Evolutionary conservation across 148 eudicot genomes (phyloP).

Genomic region (Chenopodium suecicum): DNA sequence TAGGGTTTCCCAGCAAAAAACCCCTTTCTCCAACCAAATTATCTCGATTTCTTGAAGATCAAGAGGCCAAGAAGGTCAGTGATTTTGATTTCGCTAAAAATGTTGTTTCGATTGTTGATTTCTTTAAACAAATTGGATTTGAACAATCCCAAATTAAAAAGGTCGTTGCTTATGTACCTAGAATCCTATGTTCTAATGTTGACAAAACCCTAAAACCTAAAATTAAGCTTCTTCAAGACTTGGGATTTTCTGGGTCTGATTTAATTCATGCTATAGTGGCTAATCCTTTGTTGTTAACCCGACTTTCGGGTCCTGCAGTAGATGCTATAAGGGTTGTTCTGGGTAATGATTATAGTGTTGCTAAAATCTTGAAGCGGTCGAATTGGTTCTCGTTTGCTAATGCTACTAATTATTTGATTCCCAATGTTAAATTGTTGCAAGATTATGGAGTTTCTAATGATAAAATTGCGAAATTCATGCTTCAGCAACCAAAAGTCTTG

Average conservation of each 20-base stretch:
- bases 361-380: too few species aligned
- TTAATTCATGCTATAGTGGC: neutral
- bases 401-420: neutral
- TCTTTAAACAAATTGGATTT: slow-evolving; percentile 17
- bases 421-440: slow-evolving; percentile 25
- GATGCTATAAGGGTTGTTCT: slow-evolving; percentile 13
- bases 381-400: too few species aligned
- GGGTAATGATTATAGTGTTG: slow-evolving; percentile 10
- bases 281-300: slow-evolving; percentile 1
- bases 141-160: slow-evolving; percentile 23
- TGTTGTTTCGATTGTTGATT: slow-evolving; percentile 14
- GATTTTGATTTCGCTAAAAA: neutral
- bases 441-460: slow-evolving; percentile 26
- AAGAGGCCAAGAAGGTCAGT: too few species aligned
- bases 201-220: slow-evolving; percentile 40
- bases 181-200: slow-evolving; percentile 11
- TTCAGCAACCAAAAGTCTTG: neutral
- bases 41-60: too few species aligned
- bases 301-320: slow-evolving; percentile 5
- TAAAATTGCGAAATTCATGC: slow-evolving; percentile 10
- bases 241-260: slow-evolving; percentile 29
- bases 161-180: neutral
- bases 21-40: too few species aligned
- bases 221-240: slow-evolving; percentile 22
- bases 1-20: too few species aligned